Evolutionary conservation across 2,329 filamentous ascomycete genomes (phyloP).

Genomic region (Trichoderma aggressivum): DNA sequence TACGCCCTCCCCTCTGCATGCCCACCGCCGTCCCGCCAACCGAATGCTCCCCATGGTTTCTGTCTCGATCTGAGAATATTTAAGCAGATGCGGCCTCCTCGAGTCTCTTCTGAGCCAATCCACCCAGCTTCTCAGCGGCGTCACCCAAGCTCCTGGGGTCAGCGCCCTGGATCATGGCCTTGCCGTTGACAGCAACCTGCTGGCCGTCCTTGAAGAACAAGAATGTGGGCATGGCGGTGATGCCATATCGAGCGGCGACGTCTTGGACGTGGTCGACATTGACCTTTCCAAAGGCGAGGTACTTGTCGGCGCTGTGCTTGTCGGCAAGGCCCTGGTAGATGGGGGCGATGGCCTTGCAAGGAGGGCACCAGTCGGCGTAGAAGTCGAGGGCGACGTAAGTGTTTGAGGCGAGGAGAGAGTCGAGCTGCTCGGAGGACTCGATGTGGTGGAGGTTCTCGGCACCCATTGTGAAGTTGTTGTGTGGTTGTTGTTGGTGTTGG

Average conservation of each 20-base stretch:
- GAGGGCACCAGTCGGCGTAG: conserved; percentile 50
- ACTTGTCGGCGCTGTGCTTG: conserved; percentile 38
- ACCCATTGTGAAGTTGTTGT: conserved; percentile 2
- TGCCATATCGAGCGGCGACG: conserved; percentile 68
- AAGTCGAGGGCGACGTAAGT: conserved; percentile 48
- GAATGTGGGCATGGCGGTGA: conserved; percentile 95
- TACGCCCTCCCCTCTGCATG: background rate
- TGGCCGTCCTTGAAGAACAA: conserved; percentile 75
- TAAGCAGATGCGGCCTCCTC: conserved; percentile 23
- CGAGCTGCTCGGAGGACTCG: conserved; percentile 32
- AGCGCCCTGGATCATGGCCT: conserved; percentile 35
- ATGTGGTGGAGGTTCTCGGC: conserved; percentile 29
- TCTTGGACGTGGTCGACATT: conserved; percentile 82
- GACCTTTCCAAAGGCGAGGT: conserved; percentile 78
- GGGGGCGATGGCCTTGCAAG: conserved; percentile 48
- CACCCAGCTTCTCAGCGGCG: conserved; percentile 38
- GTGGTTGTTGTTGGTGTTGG: background rate
- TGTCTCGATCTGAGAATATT: no score
- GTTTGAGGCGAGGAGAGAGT: conserved; percentile 36
- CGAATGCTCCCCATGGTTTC: no score
- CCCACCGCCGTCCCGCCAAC: background rate
- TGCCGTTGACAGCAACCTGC: conserved; percentile 32
- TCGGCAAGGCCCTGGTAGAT: conserved; percentile 36
- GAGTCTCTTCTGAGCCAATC: conserved; percentile 33
- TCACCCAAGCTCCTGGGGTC: conserved; percentile 31